These are phyloP conservation scores for Candida montana DNA, from an alignment of 805 yeast genomes.

Conservation along the genomic window DNA sequence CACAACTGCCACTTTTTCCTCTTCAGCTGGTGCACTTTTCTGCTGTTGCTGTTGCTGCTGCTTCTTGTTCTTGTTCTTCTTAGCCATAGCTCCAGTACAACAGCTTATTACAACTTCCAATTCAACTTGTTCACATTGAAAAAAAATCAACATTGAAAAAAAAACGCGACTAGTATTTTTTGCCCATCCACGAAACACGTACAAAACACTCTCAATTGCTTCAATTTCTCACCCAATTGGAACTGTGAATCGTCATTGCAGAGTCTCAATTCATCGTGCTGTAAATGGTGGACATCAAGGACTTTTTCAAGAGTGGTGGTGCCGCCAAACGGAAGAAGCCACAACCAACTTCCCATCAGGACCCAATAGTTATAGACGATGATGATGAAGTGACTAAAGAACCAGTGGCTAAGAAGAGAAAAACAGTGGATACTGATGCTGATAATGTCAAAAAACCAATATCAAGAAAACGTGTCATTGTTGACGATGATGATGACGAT, in stretches of 20 bases:
- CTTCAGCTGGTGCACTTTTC: conserved; percentile 8
- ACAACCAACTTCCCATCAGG: conserved; percentile 2
- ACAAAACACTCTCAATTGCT: too few species aligned
- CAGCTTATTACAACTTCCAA: neutral
- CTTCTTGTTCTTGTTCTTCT: conserved; percentile 16
- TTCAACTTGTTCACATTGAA: neutral
- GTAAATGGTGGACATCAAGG: conserved; percentile 32
- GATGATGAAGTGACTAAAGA: conserved; percentile 26
- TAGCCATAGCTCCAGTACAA: conserved; percentile 11
- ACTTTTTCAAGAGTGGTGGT: conserved; percentile 27
- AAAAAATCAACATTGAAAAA: neutral
- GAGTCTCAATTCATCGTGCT: neutral
- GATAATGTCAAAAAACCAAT: neutral
- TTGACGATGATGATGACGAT: neutral
- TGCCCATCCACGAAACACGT: too few species aligned
- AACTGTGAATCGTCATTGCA: too few species aligned
- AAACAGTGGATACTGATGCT: neutral
- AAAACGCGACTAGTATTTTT: neutral
- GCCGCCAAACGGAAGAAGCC: conserved; percentile 9
- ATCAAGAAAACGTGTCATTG: neutral
- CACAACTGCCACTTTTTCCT: conserved; percentile 5
- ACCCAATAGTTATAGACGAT: conserved; percentile 21
- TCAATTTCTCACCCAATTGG: neutral
- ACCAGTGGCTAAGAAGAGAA: conserved; percentile 11
- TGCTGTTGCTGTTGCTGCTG: conserved; percentile 2